These are phyloP conservation scores for Sugiyamaella grinbergsii DNA, from an alignment of 1,139 yeast genomes.

Conservation along the genomic window DNA sequence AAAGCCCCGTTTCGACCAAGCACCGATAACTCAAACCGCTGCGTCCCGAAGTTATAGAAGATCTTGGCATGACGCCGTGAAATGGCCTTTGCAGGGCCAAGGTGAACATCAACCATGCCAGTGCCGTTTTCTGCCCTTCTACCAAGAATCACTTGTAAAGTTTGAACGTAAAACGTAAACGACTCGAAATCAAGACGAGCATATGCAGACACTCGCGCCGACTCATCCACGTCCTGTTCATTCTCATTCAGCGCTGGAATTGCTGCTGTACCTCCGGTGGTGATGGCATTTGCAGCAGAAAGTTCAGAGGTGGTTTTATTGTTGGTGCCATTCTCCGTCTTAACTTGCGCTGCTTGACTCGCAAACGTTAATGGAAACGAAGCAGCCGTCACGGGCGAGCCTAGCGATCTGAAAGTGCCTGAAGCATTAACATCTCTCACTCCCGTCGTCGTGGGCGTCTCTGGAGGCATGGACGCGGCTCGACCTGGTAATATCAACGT, in stretches of 20 bases:
- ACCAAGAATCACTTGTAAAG: constrained; percentile 89
- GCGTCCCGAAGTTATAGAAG: constrained; percentile 93
- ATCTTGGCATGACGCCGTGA: constrained; percentile 93
- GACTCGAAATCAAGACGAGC: constrained; percentile 92
- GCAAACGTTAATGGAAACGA: constrained; percentile 31
- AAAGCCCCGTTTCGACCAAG: constrained; percentile 96
- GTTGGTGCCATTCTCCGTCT: constrained; percentile 3
- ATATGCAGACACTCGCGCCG: constrained; percentile 78
- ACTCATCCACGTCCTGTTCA: constrained; percentile 33
- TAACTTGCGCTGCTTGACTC: constrained; percentile 16
- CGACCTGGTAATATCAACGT: constrained; percentile 19
- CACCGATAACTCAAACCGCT: constrained; percentile 84
- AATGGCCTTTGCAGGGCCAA: constrained; percentile 88
- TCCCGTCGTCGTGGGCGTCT: constrained; percentile 22
- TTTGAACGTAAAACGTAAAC: constrained; percentile 92
- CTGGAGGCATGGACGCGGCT: constrained; percentile 24
- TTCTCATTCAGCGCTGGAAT: constrained; percentile 19
- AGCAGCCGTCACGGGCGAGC: constrained; percentile 11
- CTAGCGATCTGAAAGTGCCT: constrained; percentile 7
- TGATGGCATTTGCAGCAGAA: constrained; percentile 21
- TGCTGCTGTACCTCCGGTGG: constrained; percentile 15
- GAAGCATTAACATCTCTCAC: background rate
- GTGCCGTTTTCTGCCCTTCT: constrained; percentile 72
- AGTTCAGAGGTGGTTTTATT: constrained; percentile 14
- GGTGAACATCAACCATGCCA: constrained; percentile 83